A percentile compares a stretch with the other conserved stretches of the same genome.
These are phyloP conservation scores for Pelargonium cotyledonis DNA, from an alignment of 441 rosid genomes.

Conservation along the genomic window DNA sequence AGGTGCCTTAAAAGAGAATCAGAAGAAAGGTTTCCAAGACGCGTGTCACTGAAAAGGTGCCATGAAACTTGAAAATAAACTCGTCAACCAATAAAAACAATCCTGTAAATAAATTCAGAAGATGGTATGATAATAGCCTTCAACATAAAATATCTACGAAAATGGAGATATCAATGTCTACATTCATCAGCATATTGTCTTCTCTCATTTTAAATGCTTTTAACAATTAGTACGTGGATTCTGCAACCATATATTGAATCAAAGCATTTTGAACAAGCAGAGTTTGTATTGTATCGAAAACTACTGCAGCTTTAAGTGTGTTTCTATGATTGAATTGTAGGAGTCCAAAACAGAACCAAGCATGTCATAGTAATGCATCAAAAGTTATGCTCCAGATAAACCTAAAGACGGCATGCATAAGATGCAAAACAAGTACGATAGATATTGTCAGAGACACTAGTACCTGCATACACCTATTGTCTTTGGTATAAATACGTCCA, in stretches of 20 bases:
- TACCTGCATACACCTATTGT: conserved; percentile 73
- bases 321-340: too few species aligned
- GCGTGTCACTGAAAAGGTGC: conserved; percentile 82
- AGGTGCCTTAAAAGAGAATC: conserved; percentile 89
- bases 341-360: too few species aligned
- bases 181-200: too few species aligned
- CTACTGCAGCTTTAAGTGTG: background rate
- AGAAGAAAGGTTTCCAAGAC: conserved; percentile 80
- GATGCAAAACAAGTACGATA: background rate
- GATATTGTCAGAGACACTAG: background rate
- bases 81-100: conserved; percentile 61
- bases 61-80: conserved; percentile 62
- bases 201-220: too few species aligned
- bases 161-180: background rate
- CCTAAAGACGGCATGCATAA: conserved; percentile 6
- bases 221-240: background rate
- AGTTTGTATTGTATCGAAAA: background rate
- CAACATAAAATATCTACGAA: background rate
- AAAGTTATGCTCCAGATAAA: background rate
- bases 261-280: background rate
- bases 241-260: background rate
- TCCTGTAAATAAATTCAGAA: conserved; percentile 38
- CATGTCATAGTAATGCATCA: background rate
- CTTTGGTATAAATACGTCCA: conserved; percentile 52
- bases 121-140: background rate